Percentiles rank a stretch among this genome's conserved stretches.
Conservation (phyloP, 2,329 filamentous ascomycete species). For the Gaeumannomyces tritici region DNA sequence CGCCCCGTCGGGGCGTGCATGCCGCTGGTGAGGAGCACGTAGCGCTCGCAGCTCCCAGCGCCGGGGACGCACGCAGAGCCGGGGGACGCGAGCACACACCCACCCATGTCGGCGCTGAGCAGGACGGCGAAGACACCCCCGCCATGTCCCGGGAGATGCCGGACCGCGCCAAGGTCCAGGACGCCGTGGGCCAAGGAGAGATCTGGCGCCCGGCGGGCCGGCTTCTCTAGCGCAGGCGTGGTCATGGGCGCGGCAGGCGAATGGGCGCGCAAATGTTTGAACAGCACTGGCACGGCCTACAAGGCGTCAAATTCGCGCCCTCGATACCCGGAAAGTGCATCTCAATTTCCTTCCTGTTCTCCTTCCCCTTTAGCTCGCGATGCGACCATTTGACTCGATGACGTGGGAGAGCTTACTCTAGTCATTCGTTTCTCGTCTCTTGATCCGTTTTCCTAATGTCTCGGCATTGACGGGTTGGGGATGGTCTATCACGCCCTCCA, state of each 20-base stretch:
- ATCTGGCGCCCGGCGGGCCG: constrained; percentile 33
- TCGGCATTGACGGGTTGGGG: neutral
- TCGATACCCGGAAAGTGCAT: constrained; percentile 7
- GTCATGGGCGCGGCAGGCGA: constrained; percentile 48
- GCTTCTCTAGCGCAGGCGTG: constrained; percentile 35
- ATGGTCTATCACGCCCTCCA: too few relatives aligned
- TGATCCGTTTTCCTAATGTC: neutral
- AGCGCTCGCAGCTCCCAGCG: constrained; percentile 27
- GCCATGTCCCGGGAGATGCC: constrained; percentile 10
- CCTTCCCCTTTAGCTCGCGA: constrained; percentile 30
- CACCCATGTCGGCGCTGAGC: constrained; percentile 13
- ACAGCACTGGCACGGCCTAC: too few relatives aligned
- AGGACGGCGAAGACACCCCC: constrained; percentile 11
- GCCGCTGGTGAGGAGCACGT: constrained; percentile 26
- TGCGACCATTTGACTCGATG: too few relatives aligned
- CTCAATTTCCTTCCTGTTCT: constrained; percentile 38
- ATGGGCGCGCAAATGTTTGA: constrained; percentile 51
- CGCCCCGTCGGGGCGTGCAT: constrained; percentile 22
- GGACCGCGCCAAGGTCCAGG: constrained; percentile 27
- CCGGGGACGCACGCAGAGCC: constrained; percentile 12
- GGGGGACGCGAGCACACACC: constrained; percentile 9
- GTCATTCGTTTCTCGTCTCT: neutral
- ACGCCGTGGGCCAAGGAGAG: constrained; percentile 29
- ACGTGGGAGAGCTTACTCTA: constrained; percentile 18
- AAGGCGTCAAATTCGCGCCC: neutral